phyloP scores from a whole-genome alignment of 768 basidiomycete species.

The Podaxis sp. region DNA sequence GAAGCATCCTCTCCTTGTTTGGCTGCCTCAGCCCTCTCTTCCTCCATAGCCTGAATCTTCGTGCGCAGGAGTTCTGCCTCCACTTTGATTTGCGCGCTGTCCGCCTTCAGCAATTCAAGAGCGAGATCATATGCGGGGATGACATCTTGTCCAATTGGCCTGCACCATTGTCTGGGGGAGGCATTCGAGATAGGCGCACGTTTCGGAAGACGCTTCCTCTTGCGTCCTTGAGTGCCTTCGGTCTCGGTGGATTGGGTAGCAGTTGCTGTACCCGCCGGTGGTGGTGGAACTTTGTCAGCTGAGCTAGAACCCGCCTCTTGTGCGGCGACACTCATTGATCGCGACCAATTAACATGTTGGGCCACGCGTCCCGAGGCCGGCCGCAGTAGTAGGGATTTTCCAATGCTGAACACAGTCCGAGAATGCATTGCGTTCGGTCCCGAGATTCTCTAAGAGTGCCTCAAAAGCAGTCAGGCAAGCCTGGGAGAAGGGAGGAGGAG shows the following conservation, averaged over 20 bases:
- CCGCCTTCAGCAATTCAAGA: conserved; percentile 59
- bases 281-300: neutral
- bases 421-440: neutral
- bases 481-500: neutral
- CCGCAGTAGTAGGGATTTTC: neutral
- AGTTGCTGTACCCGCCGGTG: neutral
- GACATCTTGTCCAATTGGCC: conserved; percentile 56
- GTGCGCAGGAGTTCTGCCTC: conserved; percentile 38
- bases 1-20: conserved; percentile 21
- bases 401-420: neutral
- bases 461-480: neutral
- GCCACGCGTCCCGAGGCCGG: conserved; percentile 1
- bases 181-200: conserved; percentile 50
- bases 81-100: conserved; percentile 46
- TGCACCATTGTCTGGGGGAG: conserved; percentile 57
- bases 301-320: neutral
- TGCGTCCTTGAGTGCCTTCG: conserved; percentile 24
- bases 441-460: neutral
- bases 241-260: neutral
- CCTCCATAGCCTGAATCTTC: conserved; percentile 22
- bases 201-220: conserved; percentile 20
- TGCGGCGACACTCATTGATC: neutral
- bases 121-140: conserved; percentile 86
- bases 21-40: conserved; percentile 19
- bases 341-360: neutral